These are phyloP conservation scores for Angomonas desouzai DNA, from an alignment of 208 protist genomes.

Conservation along the genomic window DNA sequence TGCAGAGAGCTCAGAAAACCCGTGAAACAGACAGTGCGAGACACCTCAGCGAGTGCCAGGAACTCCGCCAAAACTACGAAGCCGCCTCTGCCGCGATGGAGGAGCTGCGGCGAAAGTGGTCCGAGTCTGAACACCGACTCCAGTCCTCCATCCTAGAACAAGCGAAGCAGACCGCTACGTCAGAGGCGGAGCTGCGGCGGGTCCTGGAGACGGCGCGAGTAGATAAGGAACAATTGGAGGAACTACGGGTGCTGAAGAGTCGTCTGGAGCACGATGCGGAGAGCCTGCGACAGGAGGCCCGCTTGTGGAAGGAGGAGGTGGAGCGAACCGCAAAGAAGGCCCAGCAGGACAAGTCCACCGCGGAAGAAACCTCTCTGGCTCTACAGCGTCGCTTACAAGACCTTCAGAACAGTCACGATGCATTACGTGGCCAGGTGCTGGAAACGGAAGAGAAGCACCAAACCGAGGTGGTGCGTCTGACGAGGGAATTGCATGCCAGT, in stretches of 20 bases:
- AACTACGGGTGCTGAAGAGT: slow-evolving; percentile 19
- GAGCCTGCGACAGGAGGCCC: slow-evolving; percentile 32
- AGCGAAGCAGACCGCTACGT: slow-evolving; percentile 23
- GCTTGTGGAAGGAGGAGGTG: slow-evolving; percentile 50
- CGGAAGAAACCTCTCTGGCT: slow-evolving; percentile 36
- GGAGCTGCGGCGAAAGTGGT: slow-evolving; percentile 17
- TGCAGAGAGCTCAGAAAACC: slow-evolving; percentile 41
- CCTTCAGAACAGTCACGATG: slow-evolving; percentile 34
- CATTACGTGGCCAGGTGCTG: slow-evolving; percentile 17
- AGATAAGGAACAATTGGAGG: slow-evolving; percentile 15
- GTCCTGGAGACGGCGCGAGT: slow-evolving; percentile 17
- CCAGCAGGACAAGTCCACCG: slow-evolving; percentile 23
- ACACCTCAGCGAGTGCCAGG: slow-evolving; percentile 37
- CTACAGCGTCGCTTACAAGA: slow-evolving; percentile 33
- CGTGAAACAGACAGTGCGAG: slow-evolving; percentile 42
- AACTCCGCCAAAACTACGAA: slow-evolving; percentile 34
- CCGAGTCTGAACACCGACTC: slow-evolving; percentile 26
- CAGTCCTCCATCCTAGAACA: slow-evolving; percentile 27
- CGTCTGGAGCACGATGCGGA: slow-evolving; percentile 29
- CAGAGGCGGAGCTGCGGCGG: slow-evolving; percentile 21
- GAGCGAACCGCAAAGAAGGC: slow-evolving; percentile 25
- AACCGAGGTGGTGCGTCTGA: slow-evolving; percentile 51
- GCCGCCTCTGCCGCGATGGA: slow-evolving; percentile 14
- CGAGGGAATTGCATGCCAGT: slow-evolving; percentile 84
- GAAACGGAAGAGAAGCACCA: slow-evolving; percentile 45